A percentile compares a stretch with the other conserved stretches of the same genome.
phyloP scores from a whole-genome alignment of 805 yeast species.

The Pichia cephalocereana region DNA sequence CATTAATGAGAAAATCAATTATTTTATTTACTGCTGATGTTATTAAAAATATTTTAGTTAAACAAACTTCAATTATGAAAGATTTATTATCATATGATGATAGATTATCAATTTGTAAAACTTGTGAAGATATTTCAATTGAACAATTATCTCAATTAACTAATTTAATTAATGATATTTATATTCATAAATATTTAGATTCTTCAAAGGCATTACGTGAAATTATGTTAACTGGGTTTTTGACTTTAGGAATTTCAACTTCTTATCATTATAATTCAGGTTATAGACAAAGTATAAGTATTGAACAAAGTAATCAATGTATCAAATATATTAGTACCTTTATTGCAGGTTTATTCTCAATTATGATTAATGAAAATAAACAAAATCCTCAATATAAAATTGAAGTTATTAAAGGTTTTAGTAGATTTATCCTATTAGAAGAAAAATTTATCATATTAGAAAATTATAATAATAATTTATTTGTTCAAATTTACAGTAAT shows the following conservation, averaged over 20 bases:
- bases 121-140: background rate
- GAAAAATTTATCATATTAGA: background rate
- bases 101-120: background rate
- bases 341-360: constrained; percentile 2
- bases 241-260: background rate
- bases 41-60: background rate
- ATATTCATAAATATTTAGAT: background rate
- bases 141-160: background rate
- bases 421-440: background rate
- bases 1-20: background rate
- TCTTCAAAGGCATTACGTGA: background rate
- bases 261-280: constrained; percentile 1
- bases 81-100: background rate
- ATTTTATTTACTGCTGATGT: background rate
- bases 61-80: background rate
- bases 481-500: background rate
- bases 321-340: constrained; percentile 1
- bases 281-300: background rate
- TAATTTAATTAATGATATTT: background rate
- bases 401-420: background rate
- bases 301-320: constrained; percentile 1
- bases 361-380: constrained; percentile 1
- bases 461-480: background rate
- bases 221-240: background rate
- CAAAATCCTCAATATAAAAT: background rate